Percentiles rank a stretch among this genome's conserved stretches.
Evolutionary conservation across 495 filamentous ascomycete genomes (phyloP).

Genomic region (Haplographium delicatum): DNA sequence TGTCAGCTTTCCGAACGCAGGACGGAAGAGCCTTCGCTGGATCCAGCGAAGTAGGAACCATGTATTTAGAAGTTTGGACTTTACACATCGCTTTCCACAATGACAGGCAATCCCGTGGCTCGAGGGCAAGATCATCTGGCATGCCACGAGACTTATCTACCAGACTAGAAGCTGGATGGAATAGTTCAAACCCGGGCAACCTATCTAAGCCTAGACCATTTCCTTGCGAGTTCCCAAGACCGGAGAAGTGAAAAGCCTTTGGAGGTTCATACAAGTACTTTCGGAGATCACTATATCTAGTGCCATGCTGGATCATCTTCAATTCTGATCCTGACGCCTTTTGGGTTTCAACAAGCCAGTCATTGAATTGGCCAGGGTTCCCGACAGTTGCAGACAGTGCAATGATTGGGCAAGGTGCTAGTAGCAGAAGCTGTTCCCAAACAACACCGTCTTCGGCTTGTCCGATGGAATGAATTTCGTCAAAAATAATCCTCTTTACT

Average conservation of each 20-base stretch:
- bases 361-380: constrained; percentile 64
- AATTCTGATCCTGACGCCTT: constrained; percentile 48
- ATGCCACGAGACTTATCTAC: constrained; percentile 53
- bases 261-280: constrained; percentile 60
- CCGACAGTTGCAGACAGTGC: constrained; percentile 77
- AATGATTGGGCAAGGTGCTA: constrained; percentile 73
- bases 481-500: constrained; percentile 72
- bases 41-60: constrained; percentile 40
- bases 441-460: constrained; percentile 72
- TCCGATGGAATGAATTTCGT: constrained; percentile 79
- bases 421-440: constrained; percentile 74
- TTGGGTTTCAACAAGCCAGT: constrained; percentile 62
- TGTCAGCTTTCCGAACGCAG: constrained; percentile 52
- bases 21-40: constrained; percentile 38
- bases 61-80: constrained; percentile 40
- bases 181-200: constrained; percentile 42
- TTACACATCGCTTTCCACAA: constrained; percentile 59
- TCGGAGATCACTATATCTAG: constrained; percentile 68
- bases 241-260: constrained; percentile 48
- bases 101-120: constrained; percentile 62
- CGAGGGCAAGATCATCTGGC: constrained; percentile 59
- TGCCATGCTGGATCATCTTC: constrained; percentile 57
- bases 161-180: constrained; percentile 66
- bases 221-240: constrained; percentile 40
- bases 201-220: constrained; percentile 47